Percentiles rank a stretch among this genome's conserved stretches.
Evolutionary conservation across 2,329 filamentous ascomycete genomes (phyloP).

Genomic region (Lasiodiplodia hormozganensis): DNA sequence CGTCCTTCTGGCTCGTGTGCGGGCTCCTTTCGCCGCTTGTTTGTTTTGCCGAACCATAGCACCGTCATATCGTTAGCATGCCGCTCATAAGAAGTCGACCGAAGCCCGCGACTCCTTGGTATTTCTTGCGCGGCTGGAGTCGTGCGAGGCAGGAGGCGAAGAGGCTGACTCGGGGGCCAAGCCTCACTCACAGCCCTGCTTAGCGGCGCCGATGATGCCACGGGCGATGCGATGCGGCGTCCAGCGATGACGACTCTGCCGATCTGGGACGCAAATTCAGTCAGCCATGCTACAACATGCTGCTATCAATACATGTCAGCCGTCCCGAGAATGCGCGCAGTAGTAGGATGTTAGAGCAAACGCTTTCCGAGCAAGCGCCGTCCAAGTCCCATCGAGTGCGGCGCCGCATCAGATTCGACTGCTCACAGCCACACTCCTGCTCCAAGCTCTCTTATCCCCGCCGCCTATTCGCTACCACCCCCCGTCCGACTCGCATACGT

Average conservation of each 20-base stretch:
- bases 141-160: not conserved
- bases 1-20: constrained; percentile 10
- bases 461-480: constrained; percentile 11
- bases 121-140: not conserved
- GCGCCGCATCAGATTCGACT: no score
- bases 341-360: not conserved
- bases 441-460: not conserved
- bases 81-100: not conserved
- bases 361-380: not conserved
- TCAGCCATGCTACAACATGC: not conserved
- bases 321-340: no score
- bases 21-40: constrained; percentile 26
- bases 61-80: constrained; percentile 19
- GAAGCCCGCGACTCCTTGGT: not conserved
- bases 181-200: constrained; percentile 26
- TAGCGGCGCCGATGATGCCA: constrained; percentile 21
- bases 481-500: constrained; percentile 12
- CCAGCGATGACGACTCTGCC: constrained; percentile 19
- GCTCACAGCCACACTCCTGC: not conserved
- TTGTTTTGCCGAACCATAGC: constrained; percentile 17
- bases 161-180: constrained; percentile 24
- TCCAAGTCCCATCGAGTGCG: not conserved
- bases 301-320: no score
- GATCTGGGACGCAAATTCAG: not conserved
- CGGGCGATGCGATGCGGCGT: constrained; percentile 9